phyloP scores from a whole-genome alignment of 768 basidiomycete genomes.

The Kwoniella newhampshirensis region DNA sequence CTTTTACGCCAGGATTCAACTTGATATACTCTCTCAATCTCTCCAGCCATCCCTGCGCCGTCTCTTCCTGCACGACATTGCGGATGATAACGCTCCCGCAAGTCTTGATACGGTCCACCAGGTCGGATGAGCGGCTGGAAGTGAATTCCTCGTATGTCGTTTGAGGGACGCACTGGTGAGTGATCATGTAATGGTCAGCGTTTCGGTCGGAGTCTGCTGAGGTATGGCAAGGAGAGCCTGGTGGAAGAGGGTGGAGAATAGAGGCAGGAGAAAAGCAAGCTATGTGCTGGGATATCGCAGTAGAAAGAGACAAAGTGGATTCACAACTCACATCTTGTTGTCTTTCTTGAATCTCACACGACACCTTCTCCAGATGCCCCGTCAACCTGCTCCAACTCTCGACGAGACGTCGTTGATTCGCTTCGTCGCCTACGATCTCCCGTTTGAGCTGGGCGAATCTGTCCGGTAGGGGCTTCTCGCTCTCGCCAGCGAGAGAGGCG shows the following conservation, averaged over 20 bases:
- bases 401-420: slow-evolving; percentile 29
- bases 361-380: slow-evolving; percentile 41
- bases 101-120: slow-evolving; percentile 56
- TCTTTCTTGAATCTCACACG: slow-evolving; percentile 58
- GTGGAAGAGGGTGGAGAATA: neutral
- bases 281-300: neutral
- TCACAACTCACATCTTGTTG: slow-evolving; percentile 57
- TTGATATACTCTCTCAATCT: slow-evolving; percentile 53
- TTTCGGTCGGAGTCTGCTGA: neutral
- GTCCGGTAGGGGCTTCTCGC: slow-evolving; percentile 57
- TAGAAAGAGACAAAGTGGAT: neutral
- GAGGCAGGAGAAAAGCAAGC: neutral
- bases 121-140: slow-evolving; percentile 7
- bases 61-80: slow-evolving; percentile 59
- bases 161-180: slow-evolving; percentile 55
- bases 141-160: slow-evolving; percentile 52
- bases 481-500: slow-evolving; percentile 56
- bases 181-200: neutral
- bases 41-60: slow-evolving; percentile 55
- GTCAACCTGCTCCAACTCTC: slow-evolving; percentile 36
- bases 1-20: slow-evolving; percentile 41
- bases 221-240: too few relatives aligned
- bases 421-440: slow-evolving; percentile 35
- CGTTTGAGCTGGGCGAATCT: slow-evolving; percentile 65
- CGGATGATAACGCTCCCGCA: slow-evolving; percentile 63